phyloP scores from a whole-genome alignment of 768 basidiomycete genomes.

The Cystofilobasidium macerans region DNA sequence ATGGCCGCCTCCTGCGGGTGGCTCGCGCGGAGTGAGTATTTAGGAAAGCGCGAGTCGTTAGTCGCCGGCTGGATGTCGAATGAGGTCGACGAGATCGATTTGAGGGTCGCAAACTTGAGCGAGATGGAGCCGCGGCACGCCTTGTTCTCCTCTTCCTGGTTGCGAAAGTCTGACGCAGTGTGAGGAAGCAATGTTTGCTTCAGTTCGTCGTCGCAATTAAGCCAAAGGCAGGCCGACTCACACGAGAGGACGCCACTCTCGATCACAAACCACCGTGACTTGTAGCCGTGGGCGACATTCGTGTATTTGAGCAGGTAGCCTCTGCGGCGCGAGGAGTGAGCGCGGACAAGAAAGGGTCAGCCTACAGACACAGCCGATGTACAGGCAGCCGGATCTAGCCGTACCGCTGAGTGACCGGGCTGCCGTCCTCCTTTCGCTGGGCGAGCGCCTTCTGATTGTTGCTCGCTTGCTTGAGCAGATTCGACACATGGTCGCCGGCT shows the following conservation, averaged over 20 bases:
- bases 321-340: no score
- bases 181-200: constrained; percentile 24
- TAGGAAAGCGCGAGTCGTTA: constrained; percentile 15
- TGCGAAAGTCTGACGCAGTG: constrained; percentile 55
- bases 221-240: constrained; percentile 40
- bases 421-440: constrained; percentile 15
- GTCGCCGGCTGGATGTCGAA: constrained; percentile 60
- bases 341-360: no score
- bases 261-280: constrained; percentile 67
- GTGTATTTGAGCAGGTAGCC: constrained; percentile 16
- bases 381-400: no score
- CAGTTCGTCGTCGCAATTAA: background rate
- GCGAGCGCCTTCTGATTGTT: constrained; percentile 26
- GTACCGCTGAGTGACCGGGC: constrained; percentile 8
- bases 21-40: constrained; percentile 17
- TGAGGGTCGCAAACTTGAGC: constrained; percentile 65
- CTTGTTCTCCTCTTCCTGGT: constrained; percentile 78
- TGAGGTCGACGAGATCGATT: constrained; percentile 42
- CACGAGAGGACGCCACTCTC: constrained; percentile 76
- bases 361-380: no score
- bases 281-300: constrained; percentile 21
- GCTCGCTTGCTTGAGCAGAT: constrained; percentile 57
- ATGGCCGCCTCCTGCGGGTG: constrained; percentile 25
- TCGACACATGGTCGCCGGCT: constrained; percentile 58
- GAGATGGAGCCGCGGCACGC: constrained; percentile 78